A percentile compares a stretch with the other conserved stretches of the same genome.
These are phyloP conservation scores for Chalciporus piperatoides DNA, from an alignment of 1,284 basidiomycete genomes.

Conservation along the genomic window DNA sequence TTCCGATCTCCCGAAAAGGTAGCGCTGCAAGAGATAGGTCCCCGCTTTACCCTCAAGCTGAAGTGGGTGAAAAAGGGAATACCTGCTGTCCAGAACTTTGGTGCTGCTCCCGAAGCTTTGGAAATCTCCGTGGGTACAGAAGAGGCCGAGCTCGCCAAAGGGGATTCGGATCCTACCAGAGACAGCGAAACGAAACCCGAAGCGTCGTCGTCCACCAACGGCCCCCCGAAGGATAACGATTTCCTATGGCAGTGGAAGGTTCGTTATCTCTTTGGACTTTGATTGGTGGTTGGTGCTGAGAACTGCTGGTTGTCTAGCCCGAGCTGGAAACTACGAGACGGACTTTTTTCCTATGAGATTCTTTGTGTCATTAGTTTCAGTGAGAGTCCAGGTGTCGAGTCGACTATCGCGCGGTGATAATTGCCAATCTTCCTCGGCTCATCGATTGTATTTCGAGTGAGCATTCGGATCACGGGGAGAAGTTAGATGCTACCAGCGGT, in stretches of 20 bases:
- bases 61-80: conserved; percentile 86
- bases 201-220: conserved; percentile 11
- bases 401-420: too few relatives aligned
- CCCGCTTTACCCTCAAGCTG: conserved; percentile 94
- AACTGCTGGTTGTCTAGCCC: conserved; percentile 43
- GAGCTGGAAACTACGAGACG: conserved; percentile 72
- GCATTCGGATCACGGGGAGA: too few relatives aligned
- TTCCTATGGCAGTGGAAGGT: conserved; percentile 83
- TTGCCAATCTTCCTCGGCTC: too few relatives aligned
- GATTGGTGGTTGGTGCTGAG: conserved; percentile 8
- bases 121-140: conserved; percentile 57
- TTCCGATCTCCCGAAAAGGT: conserved; percentile 92
- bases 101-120: conserved; percentile 53
- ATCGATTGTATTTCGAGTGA: too few relatives aligned
- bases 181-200: conserved; percentile 15
- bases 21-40: conserved; percentile 95
- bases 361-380: neutral
- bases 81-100: conserved; percentile 71
- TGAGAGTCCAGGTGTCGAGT: neutral
- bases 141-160: conserved; percentile 34
- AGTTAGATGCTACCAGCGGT: too few relatives aligned
- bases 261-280: conserved; percentile 17
- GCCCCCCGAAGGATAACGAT: conserved; percentile 63
- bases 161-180: conserved; percentile 15
- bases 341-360: conserved; percentile 71